Conservation (phyloP, 495 filamentous ascomycete genomes). For the Penicillium canescens region DNA sequence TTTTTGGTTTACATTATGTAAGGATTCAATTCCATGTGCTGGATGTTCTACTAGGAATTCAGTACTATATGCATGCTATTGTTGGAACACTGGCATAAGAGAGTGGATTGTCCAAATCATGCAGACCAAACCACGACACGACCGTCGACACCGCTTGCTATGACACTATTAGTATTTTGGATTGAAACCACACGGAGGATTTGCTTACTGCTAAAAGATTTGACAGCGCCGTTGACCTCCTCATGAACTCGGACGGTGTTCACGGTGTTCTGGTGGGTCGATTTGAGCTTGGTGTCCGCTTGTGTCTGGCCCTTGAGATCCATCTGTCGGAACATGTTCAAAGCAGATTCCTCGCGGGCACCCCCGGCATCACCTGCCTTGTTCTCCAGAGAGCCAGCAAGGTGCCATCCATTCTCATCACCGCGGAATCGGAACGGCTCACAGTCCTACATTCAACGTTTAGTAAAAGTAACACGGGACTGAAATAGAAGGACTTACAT, state of each 20-base stretch:
- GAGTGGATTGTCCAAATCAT: constrained; percentile 12
- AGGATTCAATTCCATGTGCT: neutral
- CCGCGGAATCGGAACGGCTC: constrained; percentile 90
- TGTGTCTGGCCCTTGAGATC: constrained; percentile 89
- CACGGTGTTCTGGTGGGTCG: constrained; percentile 96
- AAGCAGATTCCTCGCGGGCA: constrained; percentile 77
- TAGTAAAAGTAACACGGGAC: constrained; percentile 6
- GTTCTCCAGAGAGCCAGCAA: constrained; percentile 78
- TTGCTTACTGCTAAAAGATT: constrained; percentile 83
- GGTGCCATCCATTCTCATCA: constrained; percentile 79
- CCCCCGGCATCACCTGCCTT: constrained; percentile 54
- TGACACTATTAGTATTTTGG: constrained; percentile 38
- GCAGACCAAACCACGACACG: constrained; percentile 80
- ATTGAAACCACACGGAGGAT: neutral
- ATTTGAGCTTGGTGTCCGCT: constrained; percentile 91
- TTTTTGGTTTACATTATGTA: neutral
- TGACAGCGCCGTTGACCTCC: constrained; percentile 59
- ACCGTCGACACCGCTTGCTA: constrained; percentile 91
- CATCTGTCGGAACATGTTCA: constrained; percentile 99
- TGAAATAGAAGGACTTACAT: constrained; percentile 49
- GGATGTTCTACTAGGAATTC: neutral
- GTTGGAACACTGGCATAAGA: neutral
- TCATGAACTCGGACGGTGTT: constrained; percentile 77
- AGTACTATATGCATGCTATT: constrained; percentile 2
- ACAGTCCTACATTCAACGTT: constrained; percentile 61